phyloP scores from a whole-genome alignment of 495 filamentous ascomycete species.

The Cudoniella acicularis region DNA sequence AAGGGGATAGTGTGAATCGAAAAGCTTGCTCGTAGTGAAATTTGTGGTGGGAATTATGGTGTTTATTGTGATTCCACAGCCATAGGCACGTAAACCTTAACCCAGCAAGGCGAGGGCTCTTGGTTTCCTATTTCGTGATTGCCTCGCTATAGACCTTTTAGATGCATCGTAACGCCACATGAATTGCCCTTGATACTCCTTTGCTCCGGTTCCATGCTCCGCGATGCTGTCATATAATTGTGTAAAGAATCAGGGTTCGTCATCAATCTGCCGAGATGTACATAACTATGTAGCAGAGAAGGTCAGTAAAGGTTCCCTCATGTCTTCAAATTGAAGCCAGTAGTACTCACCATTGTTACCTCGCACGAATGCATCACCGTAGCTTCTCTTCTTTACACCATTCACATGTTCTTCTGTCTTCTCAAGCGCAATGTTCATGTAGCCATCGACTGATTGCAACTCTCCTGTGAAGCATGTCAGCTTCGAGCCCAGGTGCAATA shows the following conservation, averaged over 20 bases:
- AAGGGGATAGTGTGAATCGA: no score
- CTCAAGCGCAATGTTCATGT: constrained; percentile 98
- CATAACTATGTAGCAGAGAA: constrained; percentile 50
- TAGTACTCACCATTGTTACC: constrained; percentile 99
- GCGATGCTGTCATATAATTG: not conserved
- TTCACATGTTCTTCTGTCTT: constrained; percentile 89
- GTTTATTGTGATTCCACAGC: no score
- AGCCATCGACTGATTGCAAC: constrained; percentile 95
- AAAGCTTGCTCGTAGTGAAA: no score
- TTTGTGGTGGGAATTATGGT: no score
- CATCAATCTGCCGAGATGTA: constrained; percentile 68
- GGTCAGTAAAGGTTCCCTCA: constrained; percentile 6
- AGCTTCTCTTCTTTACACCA: constrained; percentile 72
- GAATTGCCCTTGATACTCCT: not conserved
- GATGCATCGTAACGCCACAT: constrained; percentile 1
- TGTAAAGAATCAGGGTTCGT: not conserved
- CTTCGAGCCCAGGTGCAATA: constrained; percentile 2
- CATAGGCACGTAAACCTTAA: no score
- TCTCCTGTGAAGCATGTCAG: constrained; percentile 53
- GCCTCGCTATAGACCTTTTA: not conserved
- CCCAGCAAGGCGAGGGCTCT: no score
- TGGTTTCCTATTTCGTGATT: not conserved
- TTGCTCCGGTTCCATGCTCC: constrained; percentile 10
- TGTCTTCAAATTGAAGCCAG: constrained; percentile 16
- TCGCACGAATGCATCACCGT: constrained; percentile 93